Base-by-base conservation (phyloP, 1,284 basidiomycete species). In the Ganoderma lingzhi region DNA sequence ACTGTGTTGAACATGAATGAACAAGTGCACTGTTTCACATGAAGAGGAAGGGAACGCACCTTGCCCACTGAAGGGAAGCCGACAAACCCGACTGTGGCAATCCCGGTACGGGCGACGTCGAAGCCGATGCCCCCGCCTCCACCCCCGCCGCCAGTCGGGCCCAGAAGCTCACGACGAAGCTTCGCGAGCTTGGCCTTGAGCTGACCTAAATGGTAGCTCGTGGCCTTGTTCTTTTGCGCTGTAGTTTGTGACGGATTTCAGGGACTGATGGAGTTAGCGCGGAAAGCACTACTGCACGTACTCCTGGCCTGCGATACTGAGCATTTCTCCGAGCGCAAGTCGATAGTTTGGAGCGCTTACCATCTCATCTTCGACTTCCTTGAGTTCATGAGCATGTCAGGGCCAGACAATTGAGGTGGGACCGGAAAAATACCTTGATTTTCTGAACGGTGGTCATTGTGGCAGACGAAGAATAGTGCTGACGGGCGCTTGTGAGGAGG, bases 131-230 rank as follows among this genome's bases (percentile, higher is more conserved):
- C 96, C 15, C 88, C 90, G 0, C 91, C 93, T 1, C 96, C 96
- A 17, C 97, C 97, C 9, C 96, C 94, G 42, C 95, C 88, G 48
- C 92, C 90, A 37, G 88, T 83, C 2, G 92, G 84, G 3, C 90
- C 86, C 76, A 99, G 96, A 66, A 99, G 91, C 79, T 99, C 98
- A 69, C 98, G 89, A 74, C 96, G 89, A 62, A 99, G 91, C 82
- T 99, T 99, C 64, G 98, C 98, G 63, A 99, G 91, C 83, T 99
- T 99, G 71, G 98, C 97, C 83, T 98, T 99, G 79, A 99, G 91
- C 83, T 98, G 96, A 67, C 97, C 97, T 71, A 98, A 83, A 84
- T 98, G 97, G 82, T 97, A 98, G 83, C 93, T 93, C 73, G 93
- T 94, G 81, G 92, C 92, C 91, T 99, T 99, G 84, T 99, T 99